phyloP scores from a whole-genome alignment of 805 yeast genomes.

The Metschnikowia kofuensis region DNA sequence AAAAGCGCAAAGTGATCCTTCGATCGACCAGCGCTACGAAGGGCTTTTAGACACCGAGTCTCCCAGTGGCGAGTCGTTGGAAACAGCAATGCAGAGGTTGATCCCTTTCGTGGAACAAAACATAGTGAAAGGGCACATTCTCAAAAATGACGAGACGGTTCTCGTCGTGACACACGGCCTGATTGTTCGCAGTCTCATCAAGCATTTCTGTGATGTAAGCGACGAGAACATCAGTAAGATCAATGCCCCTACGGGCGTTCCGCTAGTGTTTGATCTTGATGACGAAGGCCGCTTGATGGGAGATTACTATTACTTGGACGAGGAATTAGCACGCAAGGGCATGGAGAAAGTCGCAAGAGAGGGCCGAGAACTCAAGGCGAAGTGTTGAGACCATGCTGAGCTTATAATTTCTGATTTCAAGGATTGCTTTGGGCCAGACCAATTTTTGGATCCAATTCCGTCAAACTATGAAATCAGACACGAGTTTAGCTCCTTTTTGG shows the following conservation, averaged over 20 bases:
- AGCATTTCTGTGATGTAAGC: constrained; percentile 33
- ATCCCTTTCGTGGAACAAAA: constrained; percentile 36
- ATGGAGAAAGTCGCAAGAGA: constrained; percentile 27
- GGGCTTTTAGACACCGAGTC: constrained; percentile 21
- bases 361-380: constrained; percentile 13
- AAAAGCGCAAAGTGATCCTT: constrained; percentile 25
- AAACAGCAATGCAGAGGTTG: constrained; percentile 37
- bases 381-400: not conserved
- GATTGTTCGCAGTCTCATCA: constrained; percentile 40
- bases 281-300: constrained; percentile 26
- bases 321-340: constrained; percentile 37
- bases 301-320: constrained; percentile 38
- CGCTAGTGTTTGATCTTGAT: constrained; percentile 40
- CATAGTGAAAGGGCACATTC: constrained; percentile 24
- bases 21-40: constrained; percentile 37
- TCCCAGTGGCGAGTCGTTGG: constrained; percentile 40
- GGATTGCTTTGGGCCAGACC: no score
- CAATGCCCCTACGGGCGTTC: constrained; percentile 45
- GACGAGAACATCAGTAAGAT: constrained; percentile 38
- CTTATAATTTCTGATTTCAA: no score
- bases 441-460: no score
- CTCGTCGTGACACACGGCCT: constrained; percentile 44
- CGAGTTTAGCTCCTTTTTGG: no score
- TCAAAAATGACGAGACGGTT: constrained; percentile 27
- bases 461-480: no score